Conservation (phyloP, 306 rosid genomes). For the Chamaecrista fasciculata region DNA sequence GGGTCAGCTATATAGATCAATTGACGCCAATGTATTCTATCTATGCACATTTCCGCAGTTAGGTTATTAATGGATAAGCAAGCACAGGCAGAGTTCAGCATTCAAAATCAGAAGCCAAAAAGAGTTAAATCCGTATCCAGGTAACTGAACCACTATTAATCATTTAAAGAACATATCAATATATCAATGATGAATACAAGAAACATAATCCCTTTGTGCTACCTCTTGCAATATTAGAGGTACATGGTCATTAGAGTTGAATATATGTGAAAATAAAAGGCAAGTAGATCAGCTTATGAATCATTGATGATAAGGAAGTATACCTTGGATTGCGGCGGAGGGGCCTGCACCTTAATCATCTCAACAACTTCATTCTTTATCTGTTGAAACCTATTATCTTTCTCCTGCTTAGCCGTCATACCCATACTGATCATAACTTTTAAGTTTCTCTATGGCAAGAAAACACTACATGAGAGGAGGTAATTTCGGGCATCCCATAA, state of each 20-base stretch:
- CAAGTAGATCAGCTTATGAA: constrained; percentile 8
- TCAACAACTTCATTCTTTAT: constrained; percentile 89
- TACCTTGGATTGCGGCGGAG: constrained; percentile 68
- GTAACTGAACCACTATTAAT: constrained; percentile 16
- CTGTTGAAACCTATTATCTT: constrained; percentile 74
- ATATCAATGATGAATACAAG: neutral
- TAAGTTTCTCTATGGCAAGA: constrained; percentile 76
- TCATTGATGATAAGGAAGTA: constrained; percentile 3
- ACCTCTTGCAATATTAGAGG: neutral
- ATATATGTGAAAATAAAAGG: constrained; percentile 3
- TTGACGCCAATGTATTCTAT: too few species aligned
- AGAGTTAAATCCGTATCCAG: constrained; percentile 25
- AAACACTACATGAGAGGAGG: constrained; percentile 35
- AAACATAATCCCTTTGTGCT: neutral
- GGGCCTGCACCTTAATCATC: constrained; percentile 63
- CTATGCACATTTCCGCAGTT: too few species aligned
- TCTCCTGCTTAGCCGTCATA: constrained; percentile 86
- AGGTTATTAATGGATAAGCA: too few species aligned
- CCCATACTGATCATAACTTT: constrained; percentile 88
- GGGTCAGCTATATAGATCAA: too few species aligned
- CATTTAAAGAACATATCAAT: neutral
- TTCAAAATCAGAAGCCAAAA: constrained; percentile 19
- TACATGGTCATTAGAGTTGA: constrained; percentile 13
- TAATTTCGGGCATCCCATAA: constrained; percentile 4
- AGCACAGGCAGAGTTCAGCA: too few species aligned